phyloP scores from a whole-genome alignment of 75 land plant species.

The Pinus tabuliformis region DNA sequence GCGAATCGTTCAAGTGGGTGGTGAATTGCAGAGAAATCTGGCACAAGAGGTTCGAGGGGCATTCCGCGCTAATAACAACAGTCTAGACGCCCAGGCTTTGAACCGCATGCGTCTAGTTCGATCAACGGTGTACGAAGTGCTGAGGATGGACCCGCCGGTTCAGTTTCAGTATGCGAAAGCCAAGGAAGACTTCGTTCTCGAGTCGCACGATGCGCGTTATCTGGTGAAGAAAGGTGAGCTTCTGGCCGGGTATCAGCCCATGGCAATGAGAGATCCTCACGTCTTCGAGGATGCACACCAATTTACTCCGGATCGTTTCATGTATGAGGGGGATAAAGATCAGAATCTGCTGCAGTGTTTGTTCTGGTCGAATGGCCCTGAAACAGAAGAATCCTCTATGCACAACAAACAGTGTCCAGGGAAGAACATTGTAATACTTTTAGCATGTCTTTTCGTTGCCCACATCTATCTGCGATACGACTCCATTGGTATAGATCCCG shows the following conservation, averaged over 20 bases:
- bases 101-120: conserved; percentile 60
- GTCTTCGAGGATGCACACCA: conserved; percentile 65
- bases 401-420: conserved; percentile 89
- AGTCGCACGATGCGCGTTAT: conserved; percentile 28
- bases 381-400: conserved; percentile 49
- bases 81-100: conserved; percentile 32
- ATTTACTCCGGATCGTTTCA: conserved; percentile 62
- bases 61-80: conserved; percentile 27
- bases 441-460: conserved; percentile 54
- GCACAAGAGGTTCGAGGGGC: conserved; percentile 51
- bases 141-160: conserved; percentile 82
- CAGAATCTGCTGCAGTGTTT: conserved; percentile 51
- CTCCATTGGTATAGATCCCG: conserved; percentile 41
- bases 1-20: conserved; percentile 42
- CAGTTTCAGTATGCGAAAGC: conserved; percentile 63
- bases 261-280: conserved; percentile 70
- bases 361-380: conserved; percentile 88
- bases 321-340: conserved; percentile 59
- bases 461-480: conserved; percentile 71
- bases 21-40: conserved; percentile 33
- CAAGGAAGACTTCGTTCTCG: conserved; percentile 31
- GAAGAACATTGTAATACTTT: conserved; percentile 70
- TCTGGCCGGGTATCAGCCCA: conserved; percentile 61
- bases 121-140: conserved; percentile 68
- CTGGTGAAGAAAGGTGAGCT: conserved; percentile 49